Conservation (phyloP, 176 grass and related monocot genomes). For the Pontederia paniculata region DNA sequence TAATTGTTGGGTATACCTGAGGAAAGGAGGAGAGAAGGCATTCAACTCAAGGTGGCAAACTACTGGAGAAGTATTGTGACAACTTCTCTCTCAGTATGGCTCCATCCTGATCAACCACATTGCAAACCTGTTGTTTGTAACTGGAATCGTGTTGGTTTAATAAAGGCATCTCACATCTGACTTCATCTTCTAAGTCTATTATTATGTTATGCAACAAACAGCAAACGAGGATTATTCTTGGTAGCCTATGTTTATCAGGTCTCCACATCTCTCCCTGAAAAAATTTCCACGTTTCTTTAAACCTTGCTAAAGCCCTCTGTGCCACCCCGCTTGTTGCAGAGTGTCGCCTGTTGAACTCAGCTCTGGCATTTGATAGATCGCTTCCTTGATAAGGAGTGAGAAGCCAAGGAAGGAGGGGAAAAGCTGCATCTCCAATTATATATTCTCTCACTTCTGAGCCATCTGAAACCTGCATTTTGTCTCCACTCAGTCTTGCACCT, state of each 20-base stretch:
- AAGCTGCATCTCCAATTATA: slow-evolving; percentile 59
- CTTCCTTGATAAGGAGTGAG: slow-evolving; percentile 61
- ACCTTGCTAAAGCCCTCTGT: slow-evolving; percentile 30
- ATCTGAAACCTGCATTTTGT: slow-evolving; percentile 32
- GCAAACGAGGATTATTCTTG: slow-evolving; percentile 60
- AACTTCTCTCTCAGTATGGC: slow-evolving; percentile 32
- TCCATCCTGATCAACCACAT: slow-evolving; percentile 18
- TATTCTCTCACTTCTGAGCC: slow-evolving; percentile 52
- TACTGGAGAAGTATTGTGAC: slow-evolving; percentile 15
- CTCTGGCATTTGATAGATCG: slow-evolving; percentile 22
- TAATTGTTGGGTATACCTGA: no score
- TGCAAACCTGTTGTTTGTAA: slow-evolving; percentile 42
- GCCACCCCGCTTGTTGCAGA: slow-evolving; percentile 21
- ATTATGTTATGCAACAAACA: slow-evolving; percentile 61
- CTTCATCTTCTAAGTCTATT: slow-evolving; percentile 34
- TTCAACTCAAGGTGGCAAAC: not conserved
- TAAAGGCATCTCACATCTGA: slow-evolving; percentile 10
- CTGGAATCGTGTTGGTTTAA: slow-evolving; percentile 31
- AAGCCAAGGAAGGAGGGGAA: slow-evolving; percentile 77
- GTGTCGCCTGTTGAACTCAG: slow-evolving; percentile 53
- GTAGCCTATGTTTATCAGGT: slow-evolving; percentile 54
- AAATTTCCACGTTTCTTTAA: slow-evolving; percentile 49
- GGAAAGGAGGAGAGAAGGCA: no score
- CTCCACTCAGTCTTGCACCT: slow-evolving; percentile 43
- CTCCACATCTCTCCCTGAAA: slow-evolving; percentile 55